Percentiles rank a stretch among this genome's conserved stretches.
Conservation (phyloP, 805 yeast genomes). For the Cephaloascus fragrans region DNA sequence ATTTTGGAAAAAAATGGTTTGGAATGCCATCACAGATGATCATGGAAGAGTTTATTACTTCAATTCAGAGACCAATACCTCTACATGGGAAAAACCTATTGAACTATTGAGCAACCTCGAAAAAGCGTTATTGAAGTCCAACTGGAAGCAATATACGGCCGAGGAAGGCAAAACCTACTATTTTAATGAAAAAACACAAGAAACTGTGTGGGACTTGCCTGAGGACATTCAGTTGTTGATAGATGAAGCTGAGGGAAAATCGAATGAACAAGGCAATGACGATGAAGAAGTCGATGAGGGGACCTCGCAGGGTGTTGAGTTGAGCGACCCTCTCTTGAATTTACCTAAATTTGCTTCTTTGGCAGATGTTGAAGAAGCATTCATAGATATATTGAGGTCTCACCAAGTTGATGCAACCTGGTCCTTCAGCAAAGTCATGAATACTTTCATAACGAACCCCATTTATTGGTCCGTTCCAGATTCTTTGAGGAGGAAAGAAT, state of each 20-base stretch:
- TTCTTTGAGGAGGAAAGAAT: constrained; percentile 45
- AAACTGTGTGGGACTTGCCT: constrained; percentile 80
- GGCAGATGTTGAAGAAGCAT: constrained; percentile 33
- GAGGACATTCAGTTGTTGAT: constrained; percentile 21
- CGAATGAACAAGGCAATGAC: constrained; percentile 2
- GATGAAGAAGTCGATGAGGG: constrained; percentile 1
- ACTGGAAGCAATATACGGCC: constrained; percentile 40
- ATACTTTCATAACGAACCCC: constrained; percentile 44
- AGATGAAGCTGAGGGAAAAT: constrained; percentile 1
- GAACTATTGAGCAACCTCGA: constrained; percentile 32
- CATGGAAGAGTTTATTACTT: constrained; percentile 68
- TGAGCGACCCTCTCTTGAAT: constrained; percentile 12
- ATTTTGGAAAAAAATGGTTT: constrained; percentile 12
- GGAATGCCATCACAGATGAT: constrained; percentile 60
- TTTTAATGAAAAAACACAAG: constrained; percentile 51
- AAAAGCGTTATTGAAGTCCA: constrained; percentile 37
- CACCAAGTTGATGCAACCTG: constrained; percentile 60
- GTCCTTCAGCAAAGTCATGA: constrained; percentile 63
- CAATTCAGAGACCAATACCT: constrained; percentile 50
- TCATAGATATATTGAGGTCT: constrained; percentile 42
- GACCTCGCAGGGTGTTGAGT: background rate
- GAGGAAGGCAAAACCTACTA: constrained; percentile 53
- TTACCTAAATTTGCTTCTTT: constrained; percentile 10
- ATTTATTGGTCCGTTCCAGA: constrained; percentile 62
- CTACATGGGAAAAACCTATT: constrained; percentile 78